Evolutionary conservation across 108 stramenopile genomes (phyloP), one percentile per base, ranked within the genome.

Genomic region (Seminavis robusta): DNA sequence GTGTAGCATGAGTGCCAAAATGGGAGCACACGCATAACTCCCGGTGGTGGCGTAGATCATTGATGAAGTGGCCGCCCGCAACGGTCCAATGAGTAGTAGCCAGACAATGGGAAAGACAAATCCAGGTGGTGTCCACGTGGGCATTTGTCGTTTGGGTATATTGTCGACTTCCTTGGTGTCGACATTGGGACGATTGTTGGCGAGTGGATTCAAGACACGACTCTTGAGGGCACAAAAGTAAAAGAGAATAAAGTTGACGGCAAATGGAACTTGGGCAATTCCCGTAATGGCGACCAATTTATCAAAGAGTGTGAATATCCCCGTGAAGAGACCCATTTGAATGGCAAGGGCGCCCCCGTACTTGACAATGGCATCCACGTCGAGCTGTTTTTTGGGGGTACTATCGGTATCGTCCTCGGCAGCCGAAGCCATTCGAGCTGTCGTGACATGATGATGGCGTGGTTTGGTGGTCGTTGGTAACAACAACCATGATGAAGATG

Each of bases 31-130:
- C 9, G 69, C 48, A 37, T 78, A 76, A 9, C 44, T 25, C 2
- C 59, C 48, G 19, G 59, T 76, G 3, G 67, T 30, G 6, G 74
- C 33, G 28, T 85, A 80, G 11, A 94, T 48, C 56, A 90, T 47
- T 1, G 83, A 47, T 3, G 94, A 71, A 2, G 88, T 71, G 32
- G 65, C 68, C 1, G 90, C 88, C 11, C 94, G 84, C n/a, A 94
- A 71, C 0, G 92, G 80, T 28, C 86, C 90, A 47, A 96, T 92
- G 44, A 92, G 75, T 21, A 94, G 52, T 0, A 87, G 32, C 95
- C 95, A 97, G 68, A 97, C 91, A 47, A 97, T 80, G 25, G 95
- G 95, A 74, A 97, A 97, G 41, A 84, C 70, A 15, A 90, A 59
- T 20, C 92, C 92, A 0, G 88, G 87, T 13, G 95, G 95, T 15